Conservation (phyloP, 2,329 filamentous ascomycete genomes). For the Pseudogymnoascus sp. region DNA sequence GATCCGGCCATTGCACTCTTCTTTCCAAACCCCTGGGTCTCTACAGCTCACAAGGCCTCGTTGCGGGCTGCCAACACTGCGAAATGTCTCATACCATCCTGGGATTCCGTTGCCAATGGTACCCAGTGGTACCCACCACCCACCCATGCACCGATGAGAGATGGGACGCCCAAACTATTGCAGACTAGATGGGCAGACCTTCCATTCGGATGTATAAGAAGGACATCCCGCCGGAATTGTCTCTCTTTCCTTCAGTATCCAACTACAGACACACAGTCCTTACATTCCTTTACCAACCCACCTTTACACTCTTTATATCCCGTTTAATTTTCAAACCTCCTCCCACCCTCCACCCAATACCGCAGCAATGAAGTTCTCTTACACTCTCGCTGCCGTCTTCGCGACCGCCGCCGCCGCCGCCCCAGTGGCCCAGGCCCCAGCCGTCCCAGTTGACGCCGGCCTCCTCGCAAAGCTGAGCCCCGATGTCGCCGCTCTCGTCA, state of each 20-base stretch:
- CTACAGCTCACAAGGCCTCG: not conserved
- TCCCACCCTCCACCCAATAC: not conserved
- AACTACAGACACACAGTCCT: constrained; percentile 2
- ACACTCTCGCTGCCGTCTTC: constrained; percentile 1
- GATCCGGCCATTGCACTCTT: not conserved
- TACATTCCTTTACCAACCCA: not conserved
- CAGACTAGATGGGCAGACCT: not conserved
- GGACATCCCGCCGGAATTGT: not conserved
- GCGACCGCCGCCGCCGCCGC: not conserved
- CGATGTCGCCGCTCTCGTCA: not conserved
- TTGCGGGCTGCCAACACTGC: not conserved
- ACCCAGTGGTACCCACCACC: not conserved
- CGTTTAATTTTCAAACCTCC: not conserved
- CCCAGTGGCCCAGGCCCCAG: not conserved
- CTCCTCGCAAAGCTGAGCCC: not conserved
- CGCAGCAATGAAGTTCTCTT: constrained; percentile 3
- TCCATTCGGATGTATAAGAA: not conserved
- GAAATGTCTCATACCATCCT: not conserved
- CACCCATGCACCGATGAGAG: not conserved
- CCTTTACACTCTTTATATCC: not conserved
- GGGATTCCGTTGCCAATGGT: not conserved
- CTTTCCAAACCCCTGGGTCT: not conserved
- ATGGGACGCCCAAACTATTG: not conserved
- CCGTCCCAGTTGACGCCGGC: not conserved
- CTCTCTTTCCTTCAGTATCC: constrained; percentile 4